phyloP scores from a whole-genome alignment of 202 grass and related monocot genomes.

The Hordeum pubiflorum region DNA sequence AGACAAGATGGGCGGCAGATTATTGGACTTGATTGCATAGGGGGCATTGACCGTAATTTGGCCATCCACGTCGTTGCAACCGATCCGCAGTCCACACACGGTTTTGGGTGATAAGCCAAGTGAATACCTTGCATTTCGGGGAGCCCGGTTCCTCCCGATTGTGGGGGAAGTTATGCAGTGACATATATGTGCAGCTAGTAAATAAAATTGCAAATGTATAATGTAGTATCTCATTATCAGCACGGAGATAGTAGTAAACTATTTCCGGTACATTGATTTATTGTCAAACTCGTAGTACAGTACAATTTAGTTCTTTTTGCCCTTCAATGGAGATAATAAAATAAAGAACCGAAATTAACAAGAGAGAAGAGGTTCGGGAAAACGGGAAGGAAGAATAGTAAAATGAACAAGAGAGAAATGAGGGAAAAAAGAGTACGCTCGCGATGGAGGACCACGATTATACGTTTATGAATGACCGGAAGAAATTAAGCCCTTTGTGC shows the following conservation, averaged over 20 bases:
- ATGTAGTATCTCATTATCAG: background rate
- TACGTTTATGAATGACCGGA: slow-evolving; percentile 12
- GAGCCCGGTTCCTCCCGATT: too few species aligned
- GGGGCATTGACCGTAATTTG: too few species aligned
- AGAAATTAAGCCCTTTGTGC: slow-evolving; percentile 13
- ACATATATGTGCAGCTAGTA: background rate
- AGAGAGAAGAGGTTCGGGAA: background rate
- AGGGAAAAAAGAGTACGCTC: background rate
- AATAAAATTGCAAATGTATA: background rate
- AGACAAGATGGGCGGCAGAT: too few species aligned
- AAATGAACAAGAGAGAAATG: background rate
- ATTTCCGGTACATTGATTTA: background rate
- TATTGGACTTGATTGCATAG: too few species aligned
- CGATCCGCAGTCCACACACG: too few species aligned
- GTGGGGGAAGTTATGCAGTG: too few species aligned
- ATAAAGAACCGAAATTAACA: background rate
- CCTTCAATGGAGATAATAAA: background rate
- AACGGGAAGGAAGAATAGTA: background rate
- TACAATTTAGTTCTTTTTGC: too few species aligned
- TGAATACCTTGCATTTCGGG: too few species aligned
- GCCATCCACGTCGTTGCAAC: too few species aligned
- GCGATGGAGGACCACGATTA: slow-evolving; percentile 12
- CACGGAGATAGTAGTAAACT: background rate
- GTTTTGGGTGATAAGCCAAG: too few species aligned
- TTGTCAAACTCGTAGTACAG: too few species aligned